A percentile compares a stretch with the other conserved stretches of the same genome.
Conservation (phyloP, 176 grass and related monocot genomes). For the Juncus effusus region DNA sequence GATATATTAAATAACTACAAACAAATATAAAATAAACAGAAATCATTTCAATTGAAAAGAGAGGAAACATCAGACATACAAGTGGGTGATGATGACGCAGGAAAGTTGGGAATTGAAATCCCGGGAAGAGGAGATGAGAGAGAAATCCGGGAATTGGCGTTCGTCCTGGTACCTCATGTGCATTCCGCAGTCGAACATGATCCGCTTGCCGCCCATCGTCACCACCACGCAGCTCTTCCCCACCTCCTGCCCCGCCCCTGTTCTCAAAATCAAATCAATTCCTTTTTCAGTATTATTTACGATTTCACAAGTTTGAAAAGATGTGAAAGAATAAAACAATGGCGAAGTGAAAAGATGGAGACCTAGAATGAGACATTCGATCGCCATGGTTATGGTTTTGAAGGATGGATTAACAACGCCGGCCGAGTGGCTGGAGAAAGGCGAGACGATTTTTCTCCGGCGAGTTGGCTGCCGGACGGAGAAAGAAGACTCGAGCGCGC, state of each 20-base stretch:
- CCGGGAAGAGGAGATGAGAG: slow-evolving; percentile 29
- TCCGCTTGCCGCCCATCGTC: slow-evolving; percentile 58
- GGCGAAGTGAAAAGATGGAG: neutral
- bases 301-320: neutral
- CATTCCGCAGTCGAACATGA: slow-evolving; percentile 98
- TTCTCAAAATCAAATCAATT: neutral
- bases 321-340: neutral
- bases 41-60: neutral
- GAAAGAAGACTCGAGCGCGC: too few species aligned
- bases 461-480: too few species aligned
- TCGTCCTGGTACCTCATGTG: slow-evolving; percentile 76
- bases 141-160: slow-evolving; percentile 71
- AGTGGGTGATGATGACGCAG: slow-evolving; percentile 89
- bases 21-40: neutral
- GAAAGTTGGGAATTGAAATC: slow-evolving; percentile 57
- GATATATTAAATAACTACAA: neutral
- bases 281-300: neutral
- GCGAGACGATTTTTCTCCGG: too few species aligned
- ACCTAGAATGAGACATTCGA: slow-evolving; percentile 93
- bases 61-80: slow-evolving; percentile 28
- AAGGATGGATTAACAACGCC: neutral
- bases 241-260: slow-evolving; percentile 89
- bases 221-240: slow-evolving; percentile 91
- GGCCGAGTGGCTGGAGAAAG: too few species aligned
- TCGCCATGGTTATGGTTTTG: slow-evolving; percentile 40